phyloP scores from a whole-genome alignment of 208 protist genomes.

The Trypanosoma grayi region DNA sequence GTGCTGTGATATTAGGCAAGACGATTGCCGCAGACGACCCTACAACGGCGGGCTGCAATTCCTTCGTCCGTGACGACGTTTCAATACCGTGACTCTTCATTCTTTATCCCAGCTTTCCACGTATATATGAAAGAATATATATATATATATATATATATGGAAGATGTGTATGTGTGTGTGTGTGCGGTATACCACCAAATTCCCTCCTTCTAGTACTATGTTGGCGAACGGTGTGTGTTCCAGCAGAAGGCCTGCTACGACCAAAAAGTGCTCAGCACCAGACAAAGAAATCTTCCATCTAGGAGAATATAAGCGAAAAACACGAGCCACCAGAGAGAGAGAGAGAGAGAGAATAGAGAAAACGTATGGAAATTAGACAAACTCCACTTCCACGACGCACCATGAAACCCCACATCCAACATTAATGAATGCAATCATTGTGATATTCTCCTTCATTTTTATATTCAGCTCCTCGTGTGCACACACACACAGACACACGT shows the following conservation, averaged over 20 bases:
- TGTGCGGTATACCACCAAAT: neutral
- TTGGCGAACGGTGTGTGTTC: too few species aligned
- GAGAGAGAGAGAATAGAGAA: neutral
- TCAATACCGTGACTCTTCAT: slow-evolving; percentile 12
- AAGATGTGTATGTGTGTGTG: neutral
- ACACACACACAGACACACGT: slow-evolving; percentile 2
- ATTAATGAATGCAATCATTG: too few species aligned
- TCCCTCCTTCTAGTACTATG: neutral
- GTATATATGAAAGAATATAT: neutral
- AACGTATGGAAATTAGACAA: neutral
- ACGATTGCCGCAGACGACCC: neutral
- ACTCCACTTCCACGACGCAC: too few species aligned
- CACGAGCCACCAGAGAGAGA: neutral
- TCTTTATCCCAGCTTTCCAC: slow-evolving; percentile 6
- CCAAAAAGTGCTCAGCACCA: too few species aligned
- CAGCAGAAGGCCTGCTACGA: too few species aligned
- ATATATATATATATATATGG: slow-evolving; percentile 2
- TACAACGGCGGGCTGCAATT: neutral
- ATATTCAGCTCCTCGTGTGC: neutral
- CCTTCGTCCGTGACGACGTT: slow-evolving; percentile 4
- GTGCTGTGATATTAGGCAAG: slow-evolving; percentile 45
- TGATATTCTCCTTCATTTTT: neutral
- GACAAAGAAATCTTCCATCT: too few species aligned
- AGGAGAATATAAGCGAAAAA: too few species aligned
- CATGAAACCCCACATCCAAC: too few species aligned